These are phyloP conservation scores for Trichophaea hybrida DNA, from an alignment of 2,329 filamentous ascomycete species.

Conservation along the genomic window DNA sequence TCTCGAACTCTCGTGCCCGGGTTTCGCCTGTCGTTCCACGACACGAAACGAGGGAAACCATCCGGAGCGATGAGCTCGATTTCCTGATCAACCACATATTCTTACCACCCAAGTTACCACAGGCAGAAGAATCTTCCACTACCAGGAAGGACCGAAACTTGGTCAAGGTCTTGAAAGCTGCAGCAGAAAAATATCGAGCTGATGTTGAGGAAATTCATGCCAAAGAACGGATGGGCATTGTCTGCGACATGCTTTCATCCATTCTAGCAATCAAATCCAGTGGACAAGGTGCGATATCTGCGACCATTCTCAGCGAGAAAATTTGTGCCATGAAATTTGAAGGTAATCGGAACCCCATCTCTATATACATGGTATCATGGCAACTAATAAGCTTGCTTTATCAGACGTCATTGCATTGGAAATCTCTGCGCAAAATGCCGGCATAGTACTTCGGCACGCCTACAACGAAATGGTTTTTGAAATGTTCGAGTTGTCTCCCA, in stretches of 20 bases:
- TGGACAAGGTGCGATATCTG: constrained; percentile 1
- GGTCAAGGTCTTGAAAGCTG: no score
- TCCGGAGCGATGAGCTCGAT: background rate
- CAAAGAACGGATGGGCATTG: background rate
- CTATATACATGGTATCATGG: background rate
- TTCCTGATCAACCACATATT: constrained; percentile 38
- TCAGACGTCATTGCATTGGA: constrained; percentile 32
- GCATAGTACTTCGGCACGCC: constrained; percentile 32
- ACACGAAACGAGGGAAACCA: background rate
- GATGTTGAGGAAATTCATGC: constrained; percentile 8
- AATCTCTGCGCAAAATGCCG: constrained; percentile 37
- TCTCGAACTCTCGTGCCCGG: no score
- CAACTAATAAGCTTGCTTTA: background rate
- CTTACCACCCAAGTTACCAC: constrained; percentile 37
- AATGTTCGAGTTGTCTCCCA: constrained; percentile 37
- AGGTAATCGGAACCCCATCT: constrained; percentile 1
- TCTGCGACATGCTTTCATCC: constrained; percentile 3
- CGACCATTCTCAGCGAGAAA: background rate
- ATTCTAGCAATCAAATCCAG: constrained; percentile 3
- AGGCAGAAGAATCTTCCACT: constrained; percentile 28
- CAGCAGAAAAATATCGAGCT: no score
- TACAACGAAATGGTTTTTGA: constrained; percentile 30
- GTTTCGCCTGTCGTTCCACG: no score
- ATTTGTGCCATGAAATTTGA: background rate
- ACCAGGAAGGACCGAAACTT: no score